These are phyloP conservation scores for Rhizopus arrhizus DNA, from an alignment of 371 early-diverging fungal species.

Conservation along the genomic window DNA sequence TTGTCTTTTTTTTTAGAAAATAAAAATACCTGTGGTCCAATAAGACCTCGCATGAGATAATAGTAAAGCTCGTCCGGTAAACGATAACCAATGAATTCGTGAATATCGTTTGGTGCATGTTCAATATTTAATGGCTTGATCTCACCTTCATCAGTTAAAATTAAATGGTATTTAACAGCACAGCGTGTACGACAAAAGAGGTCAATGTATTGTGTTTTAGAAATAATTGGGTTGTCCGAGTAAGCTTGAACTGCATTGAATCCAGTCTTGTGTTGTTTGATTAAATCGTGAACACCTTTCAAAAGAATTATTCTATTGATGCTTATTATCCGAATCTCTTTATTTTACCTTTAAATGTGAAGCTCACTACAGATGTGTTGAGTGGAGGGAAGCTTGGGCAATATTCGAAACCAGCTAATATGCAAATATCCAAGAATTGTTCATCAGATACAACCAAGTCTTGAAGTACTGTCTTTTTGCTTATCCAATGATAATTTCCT, in stretches of 20 bases:
- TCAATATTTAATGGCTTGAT: conserved; percentile 72
- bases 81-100: conserved; percentile 81
- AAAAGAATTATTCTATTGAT: not conserved
- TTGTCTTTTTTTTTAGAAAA: no score
- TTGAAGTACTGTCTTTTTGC: conserved; percentile 65
- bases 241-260: conserved; percentile 73
- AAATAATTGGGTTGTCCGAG: conserved; percentile 59
- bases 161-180: conserved; percentile 73
- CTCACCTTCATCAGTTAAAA: conserved; percentile 70
- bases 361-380: conserved; percentile 51
- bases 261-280: conserved; percentile 73
- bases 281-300: conserved; percentile 60
- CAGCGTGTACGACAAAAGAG: conserved; percentile 73
- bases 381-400: conserved; percentile 77
- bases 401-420: conserved; percentile 81
- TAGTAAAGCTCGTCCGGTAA: conserved; percentile 78
- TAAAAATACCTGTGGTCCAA: conserved; percentile 60
- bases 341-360: conserved; percentile 62
- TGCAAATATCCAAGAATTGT: conserved; percentile 82
- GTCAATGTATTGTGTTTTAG: conserved; percentile 71
- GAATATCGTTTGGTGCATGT: conserved; percentile 75
- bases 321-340: no score
- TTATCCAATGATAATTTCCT: conserved; percentile 69
- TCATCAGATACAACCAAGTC: conserved; percentile 70
- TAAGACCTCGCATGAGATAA: conserved; percentile 70